Base-by-base conservation (phyloP, 768 basidiomycete genomes). In the Lentinula sp. region DNA sequence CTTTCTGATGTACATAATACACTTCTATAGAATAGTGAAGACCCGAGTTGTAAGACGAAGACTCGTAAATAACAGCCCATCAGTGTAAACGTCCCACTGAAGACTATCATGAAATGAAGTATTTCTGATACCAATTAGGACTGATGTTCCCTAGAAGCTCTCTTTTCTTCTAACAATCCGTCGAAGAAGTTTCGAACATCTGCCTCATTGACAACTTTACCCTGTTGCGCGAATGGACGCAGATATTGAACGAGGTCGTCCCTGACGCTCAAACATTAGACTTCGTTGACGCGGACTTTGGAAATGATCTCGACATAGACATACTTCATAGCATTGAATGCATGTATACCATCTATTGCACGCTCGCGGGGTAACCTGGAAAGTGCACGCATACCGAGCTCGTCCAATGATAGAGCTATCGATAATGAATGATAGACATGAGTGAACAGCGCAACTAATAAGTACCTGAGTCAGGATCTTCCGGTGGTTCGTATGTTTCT, bases 321-420 rank as follows among this genome's bases (percentile, higher is more conserved):
- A n/a, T 48, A 92, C 91, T 89, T 80, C 89, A 94, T 87, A 60
- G 81, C 77, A 65, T 93, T 92, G 73, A 90, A 93, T 4, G 90
- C 92, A 60, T 85, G 83, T 23, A 93, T 92, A 1, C 92, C 89
- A 65, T 94, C 88, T 59, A 94, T 83, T 5, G 91, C 90, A 59
- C 80, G 84, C 53, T 92, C 92, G 60, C 92, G 85, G 39, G 92
- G 92, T 32, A 93, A 69, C 55, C 82, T 80, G 59, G 80, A 76
- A 8, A 94, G 73, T 1, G 91, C 92, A 53, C 91, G 87, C 77
- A 91, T 79, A 10, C 92, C 92, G 5, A 94, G 80, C 68, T 92
- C 90, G 70, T 93, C 92, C 37, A 94, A 73, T 16, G 91, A 89
- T 54, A 92, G 74, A 28, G 84, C 91, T 91, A 59, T 21, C 5